Evolutionary conservation across 306 rosid genomes (phyloP), one percentile per base, ranked within the genome.

Genomic region (Parietaria judaica): DNA sequence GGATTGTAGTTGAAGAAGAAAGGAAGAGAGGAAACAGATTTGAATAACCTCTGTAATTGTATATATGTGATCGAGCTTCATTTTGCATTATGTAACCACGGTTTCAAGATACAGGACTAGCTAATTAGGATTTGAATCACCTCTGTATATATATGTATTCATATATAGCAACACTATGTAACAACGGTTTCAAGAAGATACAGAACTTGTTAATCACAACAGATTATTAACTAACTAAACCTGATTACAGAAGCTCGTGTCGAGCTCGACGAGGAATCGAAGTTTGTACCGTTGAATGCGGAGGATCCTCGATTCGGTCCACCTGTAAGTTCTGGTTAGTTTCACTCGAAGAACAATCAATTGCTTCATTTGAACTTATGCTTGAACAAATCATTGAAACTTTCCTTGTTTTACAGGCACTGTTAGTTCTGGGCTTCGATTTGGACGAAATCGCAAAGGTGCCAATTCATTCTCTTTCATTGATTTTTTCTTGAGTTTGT

Each of bases 291-390:
- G 64, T 64, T 92, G 68, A 84, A 80, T 67, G 71, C 72, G 1
- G 98, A 92, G 35, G 96, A 86, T 70, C 80, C 85, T 23, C 73
- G 38, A 12, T 92, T 72, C 76, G 98, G 98, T 70, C 96, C 95
- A 70, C 90, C 99, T 86, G 95, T 86, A 88, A 92, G 99, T 92
- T 77, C 81, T 77, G 95, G 90, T 88, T 82, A 86, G 97, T 88
- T 84, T 70, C 78, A 9, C 64, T 69, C 62, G 49, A 38, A 31
- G 68, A 65, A 11, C 67, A 13, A 59, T 43, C 31, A 45, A 8
- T 8, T 41, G 62, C 62, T 48, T 41, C 7, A 1, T 41, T 8
- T 41, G 9, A 41, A 41, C 45, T 41, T 41, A 41, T 41, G 45
- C 9, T 41, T 41, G 6, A 41, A 41, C 23, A 23, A 11, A 59